Base-by-base conservation (phyloP, 768 basidiomycete species). In the Obba rivulosa region DNA sequence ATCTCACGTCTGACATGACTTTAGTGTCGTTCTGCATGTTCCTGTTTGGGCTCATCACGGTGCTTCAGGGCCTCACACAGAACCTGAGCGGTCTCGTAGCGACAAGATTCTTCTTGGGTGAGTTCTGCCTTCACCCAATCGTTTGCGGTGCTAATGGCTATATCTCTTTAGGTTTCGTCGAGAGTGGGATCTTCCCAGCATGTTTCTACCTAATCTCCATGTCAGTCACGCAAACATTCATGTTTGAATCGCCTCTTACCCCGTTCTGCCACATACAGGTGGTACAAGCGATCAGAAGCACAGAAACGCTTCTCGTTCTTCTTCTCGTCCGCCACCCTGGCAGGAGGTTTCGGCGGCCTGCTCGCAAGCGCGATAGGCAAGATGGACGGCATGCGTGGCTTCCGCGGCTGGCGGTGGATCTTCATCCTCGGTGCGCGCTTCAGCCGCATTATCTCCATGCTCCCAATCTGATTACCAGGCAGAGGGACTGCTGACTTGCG, bases 291-390 rank as follows among this genome's bases (percentile, higher is more conserved):
- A 14, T 56, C 61, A 36, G 71, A 71, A 49, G 61, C 66, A 34
- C 65, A 66, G 51, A 65, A 63, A 41, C 56, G 64, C 3, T 65
- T 61, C 50, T 58, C 64, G 28, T 64, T 69, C 62, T 70, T 70
- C 63, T 72, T 70, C 60, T 61, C 60, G 13, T 67, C 66, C 9
- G 62, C 59, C 4, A 74, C 73, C 2, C 61, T 69, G 34, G 66
- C 73, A 4, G 74, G 73, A 28, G 66, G 58, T 13, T 68, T 68
- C 52, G 67, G 67, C 35, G 64, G 64, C 24, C 55, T 66, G 24
- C 58, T 66, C 14, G 64, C 64, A 11, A 60, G 57, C 35, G 64
- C 62, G 5, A 66, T 66, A 28, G 62, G 63, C 18, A 64, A 66
- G 55, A 64, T 66, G 62, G 61, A 66, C 48, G 65, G 65, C 31